These are phyloP conservation scores for Kregervanrija fluxuum DNA, from an alignment of 805 yeast species.

Conservation along the genomic window DNA sequence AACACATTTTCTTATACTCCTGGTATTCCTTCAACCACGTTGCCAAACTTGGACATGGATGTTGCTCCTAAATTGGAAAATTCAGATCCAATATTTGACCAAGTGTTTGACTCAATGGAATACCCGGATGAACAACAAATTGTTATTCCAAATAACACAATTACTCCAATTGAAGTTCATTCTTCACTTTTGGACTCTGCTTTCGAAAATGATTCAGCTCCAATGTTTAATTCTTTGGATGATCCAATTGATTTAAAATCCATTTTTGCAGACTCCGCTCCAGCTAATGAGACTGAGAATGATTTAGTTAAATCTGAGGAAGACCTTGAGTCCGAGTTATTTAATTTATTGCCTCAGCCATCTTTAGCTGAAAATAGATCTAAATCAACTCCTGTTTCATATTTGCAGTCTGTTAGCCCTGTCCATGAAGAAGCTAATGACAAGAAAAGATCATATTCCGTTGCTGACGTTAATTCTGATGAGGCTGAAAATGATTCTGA, in stretches of 20 bases:
- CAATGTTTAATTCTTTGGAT: constrained; percentile 43
- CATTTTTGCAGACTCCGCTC: constrained; percentile 1
- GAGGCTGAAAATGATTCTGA: neutral
- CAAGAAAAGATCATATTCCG: constrained; percentile 20
- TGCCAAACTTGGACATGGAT: neutral
- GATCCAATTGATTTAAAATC: neutral
- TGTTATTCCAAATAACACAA: constrained; percentile 10
- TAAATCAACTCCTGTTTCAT: constrained; percentile 5
- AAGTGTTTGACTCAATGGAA: neutral
- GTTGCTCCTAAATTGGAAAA: constrained; percentile 4
- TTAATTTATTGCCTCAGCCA: neutral
- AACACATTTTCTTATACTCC: constrained; percentile 12
- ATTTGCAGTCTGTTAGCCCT: constrained; percentile 2
- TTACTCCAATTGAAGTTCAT: constrained; percentile 48
- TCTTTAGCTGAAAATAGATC: constrained; percentile 6
- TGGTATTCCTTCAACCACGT: neutral
- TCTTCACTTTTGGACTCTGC: constrained; percentile 46
- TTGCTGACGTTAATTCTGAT: constrained; percentile 6
- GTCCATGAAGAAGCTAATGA: neutral
- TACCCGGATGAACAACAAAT: neutral
- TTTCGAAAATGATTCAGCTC: constrained; percentile 46
- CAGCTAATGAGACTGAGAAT: neutral
- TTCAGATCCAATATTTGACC: constrained; percentile 5
- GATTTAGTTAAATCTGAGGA: constrained; percentile 5
- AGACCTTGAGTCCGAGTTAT: neutral